phyloP scores from a whole-genome alignment of 129 eudicot genomes.

The Tagetes patula region DNA sequence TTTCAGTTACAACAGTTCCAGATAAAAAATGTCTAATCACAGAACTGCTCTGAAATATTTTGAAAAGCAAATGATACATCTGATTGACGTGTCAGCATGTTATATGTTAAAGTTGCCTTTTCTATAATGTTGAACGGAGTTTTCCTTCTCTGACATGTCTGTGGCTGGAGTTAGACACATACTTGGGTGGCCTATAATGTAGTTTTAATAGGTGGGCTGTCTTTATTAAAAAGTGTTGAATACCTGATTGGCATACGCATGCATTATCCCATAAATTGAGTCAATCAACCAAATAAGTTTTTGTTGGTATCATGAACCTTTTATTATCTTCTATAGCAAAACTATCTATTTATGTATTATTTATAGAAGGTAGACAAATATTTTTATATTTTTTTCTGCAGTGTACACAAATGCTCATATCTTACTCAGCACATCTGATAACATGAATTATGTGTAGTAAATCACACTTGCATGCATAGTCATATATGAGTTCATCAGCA shows the following conservation, averaged over 20 bases:
- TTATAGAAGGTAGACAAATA: constrained; percentile 4
- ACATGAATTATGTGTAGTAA: background rate
- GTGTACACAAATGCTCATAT: constrained; percentile 1
- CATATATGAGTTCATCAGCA: background rate
- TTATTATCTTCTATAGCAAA: background rate
- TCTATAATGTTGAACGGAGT: too few species aligned
- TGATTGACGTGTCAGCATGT: too few species aligned
- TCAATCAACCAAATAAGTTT: background rate
- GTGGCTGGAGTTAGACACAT: background rate
- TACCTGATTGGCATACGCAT: background rate
- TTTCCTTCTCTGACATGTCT: too few species aligned
- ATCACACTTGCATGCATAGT: background rate
- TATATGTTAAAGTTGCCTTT: too few species aligned
- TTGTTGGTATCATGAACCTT: background rate
- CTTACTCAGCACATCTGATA: constrained; percentile 12
- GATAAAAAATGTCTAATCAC: too few species aligned
- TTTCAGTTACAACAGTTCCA: too few species aligned
- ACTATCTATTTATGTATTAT: background rate
- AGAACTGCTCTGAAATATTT: too few species aligned
- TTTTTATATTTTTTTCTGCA: background rate
- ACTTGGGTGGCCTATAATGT: background rate
- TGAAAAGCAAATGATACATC: too few species aligned
- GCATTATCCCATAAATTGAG: background rate
- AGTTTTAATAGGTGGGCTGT: background rate
- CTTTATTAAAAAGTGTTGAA: background rate